These are phyloP conservation scores for Stachybotrys echinatus DNA, from an alignment of 2,329 filamentous ascomycete genomes.

Conservation along the genomic window DNA sequence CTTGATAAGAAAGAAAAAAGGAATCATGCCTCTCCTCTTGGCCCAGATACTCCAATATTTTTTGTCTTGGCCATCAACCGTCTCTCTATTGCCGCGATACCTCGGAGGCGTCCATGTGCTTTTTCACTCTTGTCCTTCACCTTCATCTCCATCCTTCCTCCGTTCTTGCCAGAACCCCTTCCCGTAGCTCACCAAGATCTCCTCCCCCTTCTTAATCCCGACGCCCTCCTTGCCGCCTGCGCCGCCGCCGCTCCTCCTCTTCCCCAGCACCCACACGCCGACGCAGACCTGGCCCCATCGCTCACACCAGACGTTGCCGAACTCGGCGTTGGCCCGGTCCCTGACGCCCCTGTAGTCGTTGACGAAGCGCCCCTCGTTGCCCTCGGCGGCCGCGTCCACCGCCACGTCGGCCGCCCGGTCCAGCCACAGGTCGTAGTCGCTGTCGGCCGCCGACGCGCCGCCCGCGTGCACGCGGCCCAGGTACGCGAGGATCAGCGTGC, in stretches of 20 bases:
- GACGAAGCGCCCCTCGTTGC: constrained; percentile 62
- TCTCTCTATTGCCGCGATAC: no score
- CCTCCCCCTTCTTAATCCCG: constrained; percentile 52
- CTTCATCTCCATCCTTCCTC: constrained; percentile 8
- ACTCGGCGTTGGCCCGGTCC: constrained; percentile 51
- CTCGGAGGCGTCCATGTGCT: no score
- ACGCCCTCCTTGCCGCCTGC: constrained; percentile 20
- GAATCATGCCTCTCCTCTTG: no score
- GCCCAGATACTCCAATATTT: no score
- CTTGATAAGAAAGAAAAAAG: no score
- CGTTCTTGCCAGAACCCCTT: constrained; percentile 59
- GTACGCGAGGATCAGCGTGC: constrained; percentile 56
- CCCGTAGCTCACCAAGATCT: constrained; percentile 62
- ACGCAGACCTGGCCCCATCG: constrained; percentile 47
- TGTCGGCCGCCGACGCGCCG: constrained; percentile 18
- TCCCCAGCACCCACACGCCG: constrained; percentile 48
- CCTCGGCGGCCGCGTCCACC: constrained; percentile 51
- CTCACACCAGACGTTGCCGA: constrained; percentile 52
- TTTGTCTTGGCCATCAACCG: no score
- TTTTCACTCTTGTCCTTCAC: background rate
- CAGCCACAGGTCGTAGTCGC: constrained; percentile 61
- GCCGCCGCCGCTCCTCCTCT: constrained; percentile 6
- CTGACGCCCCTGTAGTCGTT: constrained; percentile 61
- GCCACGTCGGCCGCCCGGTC: constrained; percentile 51
- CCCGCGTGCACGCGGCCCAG: constrained; percentile 51